Base-by-base conservation (phyloP, 2,329 filamentous ascomycete genomes). In the Fusarium temperatum region DNA sequence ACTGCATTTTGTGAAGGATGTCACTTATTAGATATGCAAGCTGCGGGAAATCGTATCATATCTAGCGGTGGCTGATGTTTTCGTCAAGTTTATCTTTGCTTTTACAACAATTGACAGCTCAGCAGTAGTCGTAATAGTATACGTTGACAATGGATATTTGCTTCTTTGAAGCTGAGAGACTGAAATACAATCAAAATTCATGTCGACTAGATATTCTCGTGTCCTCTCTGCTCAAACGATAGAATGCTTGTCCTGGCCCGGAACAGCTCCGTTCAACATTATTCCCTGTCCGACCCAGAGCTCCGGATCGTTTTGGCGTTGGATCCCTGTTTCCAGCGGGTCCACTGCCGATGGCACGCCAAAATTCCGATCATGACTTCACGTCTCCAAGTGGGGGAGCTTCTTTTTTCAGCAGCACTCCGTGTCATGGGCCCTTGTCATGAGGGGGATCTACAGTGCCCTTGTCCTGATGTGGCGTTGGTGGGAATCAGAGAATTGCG, bases 391-490 rank as follows among this genome's bases (percentile, higher is more conserved):
- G 66, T 59, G 72, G 58, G 50, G 36, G 32, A 22, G 57, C 32
- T 59, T 30, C 50, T 58, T 66, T 61, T 56, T 71, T 32, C 32
- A 69, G 70, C 32, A 62, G 42, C 57, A 30, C 59, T 26, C 64
- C 51, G 41, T 61, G 64, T 70, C 72, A 75, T 75, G 72, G 72
- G 68, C 48, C 69, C 58, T 51, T 74, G 60, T 62, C 70, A 70
- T 74, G 72, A 74, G 72, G 71, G 71, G 71, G 67, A 70, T 70
- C 71, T 73, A 35, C 69, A 24, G 18, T 45, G 28, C 42, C 48
- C 54, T 59, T 69, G 71, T 74, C 71, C 71, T 73, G 55, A 36
- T 66, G 65, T 73, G 70, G 70, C 70, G 69, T 59, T 36, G 48
- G 32, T 38, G 71, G 66, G 62, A 68, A 64, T 72, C 57, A 54